Evolutionary conservation across 495 filamentous ascomycete species (phyloP), one percentile per base, ranked within the genome.

Genomic region (Poronia punctata): DNA sequence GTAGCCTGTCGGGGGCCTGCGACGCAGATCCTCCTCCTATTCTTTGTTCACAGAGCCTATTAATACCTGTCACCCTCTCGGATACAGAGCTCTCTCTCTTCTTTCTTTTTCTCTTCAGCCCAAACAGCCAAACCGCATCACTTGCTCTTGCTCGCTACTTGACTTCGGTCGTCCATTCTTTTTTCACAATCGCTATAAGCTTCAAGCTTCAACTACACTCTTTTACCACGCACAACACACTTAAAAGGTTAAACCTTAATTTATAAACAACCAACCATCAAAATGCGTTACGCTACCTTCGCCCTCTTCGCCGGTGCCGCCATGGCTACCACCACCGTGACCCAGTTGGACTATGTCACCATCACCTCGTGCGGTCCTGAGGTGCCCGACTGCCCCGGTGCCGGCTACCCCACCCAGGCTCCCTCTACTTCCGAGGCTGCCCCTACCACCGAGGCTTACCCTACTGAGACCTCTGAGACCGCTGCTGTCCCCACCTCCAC

Each of bases 111-210:
- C 52, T 64, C 66, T 50, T 65, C 59, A 66, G 60, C 65, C 58
- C 61, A 73, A n/a, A 48, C 61, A 68, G 66, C 65, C 73, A 73
- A 69, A 60, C 62, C 54, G 57, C 61, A 61, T 48, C 60, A 53
- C 57, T 56, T 60, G 57, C 60, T 56, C 64, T 60, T 52, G 59
- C 60, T 62, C 63, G 57, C 45, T n/a, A 54, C 37, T 71, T 70
- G 71, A 71, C 72, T 71, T 76, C 67, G 71, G 73, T 75, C 70
- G 71, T 76, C 72, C 72, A 77, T 56, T 75, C 71, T 75, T 75
- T 70, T 50, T 45, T 23, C 34, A 20, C 55, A 56, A 64, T 59
- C 62, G 38, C 40, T 50, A 41, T 60, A 59, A 64, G 56, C 60
- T 61, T 63, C 45, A 43, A 55, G 66, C 65, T 72, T 65, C 50